Conservation (phyloP, 2,329 filamentous ascomycete species). For the Penicillium capsulatum region DNA sequence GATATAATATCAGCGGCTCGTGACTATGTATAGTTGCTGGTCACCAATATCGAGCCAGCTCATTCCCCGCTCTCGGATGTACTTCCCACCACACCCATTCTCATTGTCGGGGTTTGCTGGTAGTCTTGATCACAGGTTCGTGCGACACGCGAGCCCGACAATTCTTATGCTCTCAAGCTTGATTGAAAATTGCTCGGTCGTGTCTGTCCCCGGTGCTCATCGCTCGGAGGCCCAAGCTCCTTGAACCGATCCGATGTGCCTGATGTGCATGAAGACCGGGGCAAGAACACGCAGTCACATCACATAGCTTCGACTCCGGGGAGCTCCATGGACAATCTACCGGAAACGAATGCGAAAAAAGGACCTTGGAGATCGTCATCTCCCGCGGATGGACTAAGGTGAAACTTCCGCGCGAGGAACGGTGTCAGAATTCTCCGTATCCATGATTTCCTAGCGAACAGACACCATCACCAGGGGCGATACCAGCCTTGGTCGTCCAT, state of each 20-base stretch:
- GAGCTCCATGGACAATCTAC: too few species aligned
- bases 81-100: neutral
- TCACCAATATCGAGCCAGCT: too few species aligned
- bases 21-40: too few species aligned
- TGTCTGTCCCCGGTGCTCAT: conserved; percentile 9
- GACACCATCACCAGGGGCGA: neutral
- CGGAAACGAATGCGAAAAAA: neutral
- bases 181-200: conserved; percentile 14
- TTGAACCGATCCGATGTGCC: conserved; percentile 10
- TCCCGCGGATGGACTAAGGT: neutral
- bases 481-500: neutral
- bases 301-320: conserved; percentile 7
- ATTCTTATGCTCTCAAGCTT: conserved; percentile 5
- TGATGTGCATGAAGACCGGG: conserved; percentile 14
- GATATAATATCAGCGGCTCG: neutral
- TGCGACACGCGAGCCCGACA: conserved; percentile 3
- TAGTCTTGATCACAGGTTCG: conserved; percentile 7
- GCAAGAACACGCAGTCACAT: conserved; percentile 20
- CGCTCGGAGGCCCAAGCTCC: conserved; percentile 14
- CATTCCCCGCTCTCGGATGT: too few species aligned
- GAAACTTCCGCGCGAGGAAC: conserved; percentile 10
- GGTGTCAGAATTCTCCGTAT: conserved; percentile 6
- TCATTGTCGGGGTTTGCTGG: neutral
- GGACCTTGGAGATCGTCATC: neutral
- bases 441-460: neutral